Conservation (phyloP, 345 rosid genomes). For the Crucihimalaya himalaica region DNA sequence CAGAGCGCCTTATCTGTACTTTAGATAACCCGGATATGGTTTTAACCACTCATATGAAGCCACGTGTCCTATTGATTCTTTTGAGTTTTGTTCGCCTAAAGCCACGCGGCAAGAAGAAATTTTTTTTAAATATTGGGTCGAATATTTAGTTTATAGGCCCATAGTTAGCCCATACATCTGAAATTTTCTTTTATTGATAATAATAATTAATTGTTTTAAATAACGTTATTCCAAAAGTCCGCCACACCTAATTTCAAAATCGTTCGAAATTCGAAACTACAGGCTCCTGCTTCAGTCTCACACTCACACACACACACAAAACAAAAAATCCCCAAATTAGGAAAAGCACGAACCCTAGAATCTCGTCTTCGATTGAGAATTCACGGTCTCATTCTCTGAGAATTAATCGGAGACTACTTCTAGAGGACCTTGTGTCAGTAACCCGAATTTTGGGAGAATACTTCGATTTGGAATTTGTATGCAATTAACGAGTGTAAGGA, state of each 20-base stretch:
- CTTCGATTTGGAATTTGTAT: constrained; percentile 1
- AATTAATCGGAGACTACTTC: neutral
- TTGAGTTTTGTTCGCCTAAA: neutral
- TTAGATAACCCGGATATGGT: constrained; percentile 53
- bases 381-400: neutral
- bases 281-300: constrained; percentile 25
- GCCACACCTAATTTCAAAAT: constrained; percentile 48
- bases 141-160: neutral
- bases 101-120: neutral
- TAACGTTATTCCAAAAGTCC: constrained; percentile 12
- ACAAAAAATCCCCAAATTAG: neutral
- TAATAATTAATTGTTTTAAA: no score
- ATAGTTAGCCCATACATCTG: neutral
- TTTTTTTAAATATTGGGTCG: neutral
- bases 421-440: neutral
- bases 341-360: constrained; percentile 40
- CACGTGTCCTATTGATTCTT: constrained; percentile 12
- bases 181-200: neutral
- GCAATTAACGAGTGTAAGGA: neutral
- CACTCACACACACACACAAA: neutral
- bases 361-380: constrained; percentile 14
- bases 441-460: neutral
- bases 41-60: constrained; percentile 35
- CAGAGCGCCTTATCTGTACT: constrained; percentile 44
- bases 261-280: constrained; percentile 43